These are phyloP conservation scores for Benincasa hispida DNA, from an alignment of 306 rosid genomes.

Conservation along the genomic window DNA sequence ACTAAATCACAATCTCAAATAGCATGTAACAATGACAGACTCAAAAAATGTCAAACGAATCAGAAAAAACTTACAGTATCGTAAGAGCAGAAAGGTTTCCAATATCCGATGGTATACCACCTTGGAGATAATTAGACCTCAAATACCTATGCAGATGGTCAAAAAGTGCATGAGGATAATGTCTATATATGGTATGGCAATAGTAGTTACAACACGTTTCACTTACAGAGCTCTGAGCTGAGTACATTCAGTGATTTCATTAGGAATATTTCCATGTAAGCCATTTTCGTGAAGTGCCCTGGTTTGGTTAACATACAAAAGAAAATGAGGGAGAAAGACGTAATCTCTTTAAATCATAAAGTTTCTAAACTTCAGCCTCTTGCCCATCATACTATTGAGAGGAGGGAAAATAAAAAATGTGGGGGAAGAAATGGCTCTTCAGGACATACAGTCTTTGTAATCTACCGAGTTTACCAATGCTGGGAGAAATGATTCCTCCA, in stretches of 20 bases:
- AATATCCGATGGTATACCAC: conserved; percentile 79
- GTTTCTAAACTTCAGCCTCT: neutral
- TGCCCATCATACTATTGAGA: neutral
- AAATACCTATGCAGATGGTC: conserved; percentile 44
- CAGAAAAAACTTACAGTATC: conserved; percentile 49
- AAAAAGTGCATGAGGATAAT: neutral
- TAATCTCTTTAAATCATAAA: neutral
- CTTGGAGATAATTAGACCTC: conserved; percentile 87
- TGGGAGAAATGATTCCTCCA: conserved; percentile 79
- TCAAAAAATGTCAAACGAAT: neutral
- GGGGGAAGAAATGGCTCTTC: neutral
- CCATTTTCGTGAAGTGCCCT: conserved; percentile 93
- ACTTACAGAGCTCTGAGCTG: conserved; percentile 92
- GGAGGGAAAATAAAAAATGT: neutral
- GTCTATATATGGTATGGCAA: neutral
- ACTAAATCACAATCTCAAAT: neutral
- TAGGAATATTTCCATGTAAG: conserved; percentile 82
- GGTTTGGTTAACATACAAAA: conserved; percentile 15
- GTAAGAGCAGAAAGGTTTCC: conserved; percentile 80
- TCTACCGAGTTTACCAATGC: conserved; percentile 82
- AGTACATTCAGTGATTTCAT: conserved; percentile 59
- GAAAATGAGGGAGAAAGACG: neutral
- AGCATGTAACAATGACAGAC: neutral
- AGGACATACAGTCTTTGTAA: conserved; percentile 77
- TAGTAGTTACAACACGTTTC: neutral